A percentile compares a stretch with the other conserved stretches of the same genome.
phyloP scores from a whole-genome alignment of 176 grass and related monocot genomes.

The Microstegium vimineum region DNA sequence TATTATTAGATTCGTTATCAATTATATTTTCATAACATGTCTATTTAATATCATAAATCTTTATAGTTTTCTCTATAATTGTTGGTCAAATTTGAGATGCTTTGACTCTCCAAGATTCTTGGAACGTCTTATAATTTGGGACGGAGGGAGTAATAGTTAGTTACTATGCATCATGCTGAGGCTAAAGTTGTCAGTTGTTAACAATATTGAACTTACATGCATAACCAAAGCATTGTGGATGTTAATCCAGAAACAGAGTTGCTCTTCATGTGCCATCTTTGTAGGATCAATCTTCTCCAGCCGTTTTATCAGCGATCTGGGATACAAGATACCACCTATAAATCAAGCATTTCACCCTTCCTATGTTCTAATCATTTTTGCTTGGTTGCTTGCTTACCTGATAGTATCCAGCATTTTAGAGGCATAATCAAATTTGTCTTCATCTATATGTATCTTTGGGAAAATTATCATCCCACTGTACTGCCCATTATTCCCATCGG shows the following conservation, averaged over 20 bases:
- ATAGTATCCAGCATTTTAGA: conserved; percentile 86
- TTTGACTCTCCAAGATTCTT: too few relatives aligned
- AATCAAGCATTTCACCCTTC: not conserved
- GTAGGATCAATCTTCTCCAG: conserved; percentile 78
- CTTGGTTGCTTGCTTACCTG: conserved; percentile 53
- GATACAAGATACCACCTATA: conserved; percentile 15
- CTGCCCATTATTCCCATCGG: conserved; percentile 35
- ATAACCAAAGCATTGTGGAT: conserved; percentile 86
- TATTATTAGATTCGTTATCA: too few relatives aligned
- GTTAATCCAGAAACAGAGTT: conserved; percentile 81
- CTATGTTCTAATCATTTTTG: not conserved
- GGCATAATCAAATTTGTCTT: conserved; percentile 88
- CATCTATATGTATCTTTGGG: conserved; percentile 78
- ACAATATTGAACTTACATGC: conserved; percentile 55
- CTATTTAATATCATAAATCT: too few relatives aligned
- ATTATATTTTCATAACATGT: too few relatives aligned
- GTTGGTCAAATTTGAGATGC: too few relatives aligned
- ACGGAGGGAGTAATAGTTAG: too few relatives aligned
- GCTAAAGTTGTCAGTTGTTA: conserved; percentile 6
- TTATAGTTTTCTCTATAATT: too few relatives aligned
- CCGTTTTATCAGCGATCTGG: conserved; percentile 61
- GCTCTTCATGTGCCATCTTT: conserved; percentile 65
- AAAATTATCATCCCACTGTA: conserved; percentile 53
- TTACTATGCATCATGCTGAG: not conserved
- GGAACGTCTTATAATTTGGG: too few relatives aligned